Base-by-base conservation (phyloP, 768 basidiomycete genomes). In the Paxillus involutus region DNA sequence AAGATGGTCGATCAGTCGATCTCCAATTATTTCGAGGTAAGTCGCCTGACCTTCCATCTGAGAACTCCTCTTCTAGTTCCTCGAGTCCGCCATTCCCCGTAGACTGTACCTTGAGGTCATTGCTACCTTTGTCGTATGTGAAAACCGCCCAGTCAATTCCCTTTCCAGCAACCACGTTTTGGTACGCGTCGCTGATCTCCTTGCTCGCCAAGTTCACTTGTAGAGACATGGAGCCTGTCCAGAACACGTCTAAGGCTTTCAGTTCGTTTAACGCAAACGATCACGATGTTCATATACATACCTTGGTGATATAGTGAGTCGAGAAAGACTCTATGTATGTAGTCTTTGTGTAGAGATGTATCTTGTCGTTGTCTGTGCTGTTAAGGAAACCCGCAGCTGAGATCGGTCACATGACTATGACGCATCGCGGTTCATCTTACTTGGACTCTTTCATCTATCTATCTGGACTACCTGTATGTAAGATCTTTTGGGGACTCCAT, bases 51-150 rank as follows among this genome's bases (percentile, higher is more conserved):
- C 89, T 80, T 54, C 94, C 95, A 69, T 98, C 94, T 40, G 87
- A 91, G 72, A 98, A 98, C 73, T 96, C 94, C 62, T 98, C 95
- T 65, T 91, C 84, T 3, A 98, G 75, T 62, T 94, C 93, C 59
- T 95, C 89, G 11, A 98, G 78, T 1, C 93, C 92, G n/a, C 88
- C 90, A 51, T 76, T 77, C n/a, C 94, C 94, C 2, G 85, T 88
- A 3, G 81, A 78, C 65, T 95, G 93, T 3, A 95, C 87, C 63
- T 91, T 93, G 51, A 96, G 78, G 70, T 94, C 91, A 63, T 92
- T 94, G 1, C 85, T 80, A 9, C 86, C 87, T 58, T 82, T 85
- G 63, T 89, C 88, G 62, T 91, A 92, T 0, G 91, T 89, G 61
- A 88, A 84, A 32, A 92, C 76, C 3, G 77, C 83, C 90, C 90